Percentiles rank a stretch among this genome's conserved stretches.
phyloP scores from a whole-genome alignment of 2,329 filamentous ascomycete genomes.

The Botryotinia calthae region DNA sequence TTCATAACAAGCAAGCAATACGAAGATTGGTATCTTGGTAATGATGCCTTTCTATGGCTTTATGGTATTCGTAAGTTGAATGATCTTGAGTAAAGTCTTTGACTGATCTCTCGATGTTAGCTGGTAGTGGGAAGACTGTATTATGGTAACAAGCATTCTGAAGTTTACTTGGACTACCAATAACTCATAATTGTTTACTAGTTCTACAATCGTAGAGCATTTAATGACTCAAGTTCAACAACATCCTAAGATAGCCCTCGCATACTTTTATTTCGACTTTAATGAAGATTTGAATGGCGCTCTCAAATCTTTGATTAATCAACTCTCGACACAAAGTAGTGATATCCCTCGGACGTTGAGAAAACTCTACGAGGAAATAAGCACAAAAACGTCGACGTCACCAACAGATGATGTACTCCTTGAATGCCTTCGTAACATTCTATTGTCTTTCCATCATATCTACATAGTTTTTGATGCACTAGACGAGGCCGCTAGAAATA shows the following conservation, averaged over 20 bases:
- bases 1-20: slow-evolving; percentile 31
- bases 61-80: slow-evolving; percentile 35
- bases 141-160: slow-evolving; percentile 34
- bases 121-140: slow-evolving; percentile 44
- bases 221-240: slow-evolving; percentile 24
- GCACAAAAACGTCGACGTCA: slow-evolving; percentile 14
- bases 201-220: slow-evolving; percentile 40
- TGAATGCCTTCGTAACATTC: slow-evolving; percentile 20
- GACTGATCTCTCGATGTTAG: slow-evolving; percentile 26
- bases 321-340: slow-evolving; percentile 38
- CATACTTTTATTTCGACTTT: slow-evolving; percentile 45
- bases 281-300: slow-evolving; percentile 39
- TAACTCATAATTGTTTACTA: not conserved
- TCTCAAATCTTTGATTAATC: slow-evolving; percentile 40
- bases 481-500: slow-evolving; percentile 39
- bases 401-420: slow-evolving; percentile 22
- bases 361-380: slow-evolving; percentile 22
- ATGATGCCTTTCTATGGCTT: slow-evolving; percentile 43
- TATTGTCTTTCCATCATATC: slow-evolving; percentile 36
- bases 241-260: slow-evolving; percentile 34
- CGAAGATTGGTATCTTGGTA: slow-evolving; percentile 33
- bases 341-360: slow-evolving; percentile 21
- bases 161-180: not conserved
- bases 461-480: slow-evolving; percentile 43
- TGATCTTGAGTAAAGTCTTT: not conserved